Conservation (phyloP, 441 rosid species). For the Adansonia rubrostipa region DNA sequence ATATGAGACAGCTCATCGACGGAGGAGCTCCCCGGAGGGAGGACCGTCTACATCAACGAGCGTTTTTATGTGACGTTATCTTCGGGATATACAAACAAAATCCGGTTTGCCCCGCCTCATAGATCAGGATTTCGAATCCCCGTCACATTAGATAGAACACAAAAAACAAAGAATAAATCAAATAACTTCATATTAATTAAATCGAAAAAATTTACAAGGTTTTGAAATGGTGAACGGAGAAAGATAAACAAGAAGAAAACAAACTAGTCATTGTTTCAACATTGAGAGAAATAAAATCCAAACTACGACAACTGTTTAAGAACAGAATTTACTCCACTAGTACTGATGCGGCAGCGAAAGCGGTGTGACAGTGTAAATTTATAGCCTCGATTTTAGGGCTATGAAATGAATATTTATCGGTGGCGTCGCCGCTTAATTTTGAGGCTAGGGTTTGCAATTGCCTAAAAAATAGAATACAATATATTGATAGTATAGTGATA, state of each 20-base stretch:
- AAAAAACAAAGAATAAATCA: neutral
- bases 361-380: neutral
- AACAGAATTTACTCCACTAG: neutral
- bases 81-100: constrained; percentile 47
- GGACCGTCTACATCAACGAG: constrained; percentile 22
- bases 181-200: neutral
- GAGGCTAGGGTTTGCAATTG: constrained; percentile 11
- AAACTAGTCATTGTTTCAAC: neutral
- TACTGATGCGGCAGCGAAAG: neutral
- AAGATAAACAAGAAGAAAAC: neutral
- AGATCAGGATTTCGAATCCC: constrained; percentile 37
- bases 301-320: neutral
- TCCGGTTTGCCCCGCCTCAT: constrained; percentile 41
- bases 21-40: constrained; percentile 32
- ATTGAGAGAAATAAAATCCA: neutral
- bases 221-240: neutral
- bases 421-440: neutral
- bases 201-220: neutral
- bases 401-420: neutral
- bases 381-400: neutral
- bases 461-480: neutral
- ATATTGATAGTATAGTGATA: neutral
- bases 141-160: constrained; percentile 26
- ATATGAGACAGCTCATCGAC: constrained; percentile 46
- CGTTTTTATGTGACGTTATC: constrained; percentile 48